Evolutionary conservation across 2,329 filamentous ascomycete genomes (phyloP).

Genomic region (Aspergillus glaucus): DNA sequence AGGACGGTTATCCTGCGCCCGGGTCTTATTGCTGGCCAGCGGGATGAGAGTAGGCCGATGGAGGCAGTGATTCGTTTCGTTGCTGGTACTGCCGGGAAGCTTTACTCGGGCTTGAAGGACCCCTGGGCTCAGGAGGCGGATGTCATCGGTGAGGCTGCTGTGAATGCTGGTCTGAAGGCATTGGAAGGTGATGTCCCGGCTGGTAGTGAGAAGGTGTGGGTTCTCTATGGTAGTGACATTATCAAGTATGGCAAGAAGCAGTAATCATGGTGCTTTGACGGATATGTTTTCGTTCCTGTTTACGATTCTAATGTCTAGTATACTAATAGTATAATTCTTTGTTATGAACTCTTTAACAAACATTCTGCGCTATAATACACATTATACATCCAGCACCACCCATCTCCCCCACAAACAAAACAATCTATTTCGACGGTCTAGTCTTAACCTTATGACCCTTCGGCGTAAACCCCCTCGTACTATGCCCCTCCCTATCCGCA

Average conservation of each 20-base stretch:
- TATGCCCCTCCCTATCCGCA: constrained; percentile 31
- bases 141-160: constrained; percentile 52
- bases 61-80: constrained; percentile 55
- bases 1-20: constrained; percentile 69
- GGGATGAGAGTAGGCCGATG: constrained; percentile 54
- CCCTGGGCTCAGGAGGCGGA: constrained; percentile 66
- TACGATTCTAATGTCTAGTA: too few relatives aligned
- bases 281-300: neutral
- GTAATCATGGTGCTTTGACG: neutral
- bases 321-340: neutral
- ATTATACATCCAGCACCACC: neutral
- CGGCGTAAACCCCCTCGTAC: constrained; percentile 29
- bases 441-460: constrained; percentile 16
- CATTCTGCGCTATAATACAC: neutral
- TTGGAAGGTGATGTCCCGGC: constrained; percentile 34
- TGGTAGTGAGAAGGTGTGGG: constrained; percentile 37
- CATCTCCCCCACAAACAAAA: neutral
- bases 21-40: constrained; percentile 66
- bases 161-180: constrained; percentile 34
- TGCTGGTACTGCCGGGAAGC: constrained; percentile 49
- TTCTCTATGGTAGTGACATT: constrained; percentile 33
- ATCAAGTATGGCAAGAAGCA: constrained; percentile 21
- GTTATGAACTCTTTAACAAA: neutral
- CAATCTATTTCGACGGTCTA: neutral
- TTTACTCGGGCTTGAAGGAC: constrained; percentile 55